Conservation (phyloP, 2,329 filamentous ascomycete genomes). For the Elsinoe arachidis region DNA sequence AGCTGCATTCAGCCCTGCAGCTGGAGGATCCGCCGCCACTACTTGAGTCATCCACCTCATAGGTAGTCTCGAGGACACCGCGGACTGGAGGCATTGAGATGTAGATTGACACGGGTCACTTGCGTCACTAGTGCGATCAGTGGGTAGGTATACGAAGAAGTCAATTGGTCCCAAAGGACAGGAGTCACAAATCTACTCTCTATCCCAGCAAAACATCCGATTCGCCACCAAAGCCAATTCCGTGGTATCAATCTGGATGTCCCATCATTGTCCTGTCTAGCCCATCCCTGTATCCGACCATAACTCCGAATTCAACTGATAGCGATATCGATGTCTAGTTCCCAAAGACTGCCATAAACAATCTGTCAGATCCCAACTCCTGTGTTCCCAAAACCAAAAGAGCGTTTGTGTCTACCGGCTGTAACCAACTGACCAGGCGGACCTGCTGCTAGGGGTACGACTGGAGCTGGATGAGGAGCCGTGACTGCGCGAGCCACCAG, state of each 20-base stretch:
- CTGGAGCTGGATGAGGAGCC: neutral
- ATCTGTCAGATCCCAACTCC: neutral
- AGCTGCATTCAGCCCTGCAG: slow-evolving; percentile 3
- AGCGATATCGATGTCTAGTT: no score
- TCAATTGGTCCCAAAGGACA: neutral
- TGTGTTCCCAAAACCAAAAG: neutral
- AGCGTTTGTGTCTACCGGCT: neutral
- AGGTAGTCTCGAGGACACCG: neutral
- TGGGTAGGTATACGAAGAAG: neutral
- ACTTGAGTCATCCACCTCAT: neutral
- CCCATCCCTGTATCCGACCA: neutral
- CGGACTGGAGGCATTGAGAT: no score
- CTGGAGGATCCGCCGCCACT: neutral
- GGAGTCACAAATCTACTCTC: no score
- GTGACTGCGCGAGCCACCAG: no score
- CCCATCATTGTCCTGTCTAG: neutral
- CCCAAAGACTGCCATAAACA: neutral
- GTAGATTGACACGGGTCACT: neutral
- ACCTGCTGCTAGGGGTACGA: neutral
- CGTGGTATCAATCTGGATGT: neutral
- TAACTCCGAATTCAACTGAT: no score
- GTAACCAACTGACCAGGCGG: neutral
- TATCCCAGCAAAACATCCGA: no score
- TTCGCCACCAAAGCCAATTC: neutral
- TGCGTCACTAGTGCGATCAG: neutral